These are phyloP conservation scores for Boletales sp. DNA, from an alignment of 768 basidiomycete species.

Conservation along the genomic window DNA sequence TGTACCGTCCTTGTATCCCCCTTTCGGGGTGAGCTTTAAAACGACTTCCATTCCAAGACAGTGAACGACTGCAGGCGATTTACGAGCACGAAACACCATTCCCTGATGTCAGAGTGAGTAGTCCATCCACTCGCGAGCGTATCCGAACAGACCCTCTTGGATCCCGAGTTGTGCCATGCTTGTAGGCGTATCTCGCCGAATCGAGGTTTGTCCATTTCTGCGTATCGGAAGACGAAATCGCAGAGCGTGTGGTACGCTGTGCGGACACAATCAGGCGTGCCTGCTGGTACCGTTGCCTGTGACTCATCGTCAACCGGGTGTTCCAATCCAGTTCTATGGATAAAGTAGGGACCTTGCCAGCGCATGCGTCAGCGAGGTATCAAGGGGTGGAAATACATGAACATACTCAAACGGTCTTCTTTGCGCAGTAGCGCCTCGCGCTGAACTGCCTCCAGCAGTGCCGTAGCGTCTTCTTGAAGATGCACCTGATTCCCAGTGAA, in stretches of 20 bases:
- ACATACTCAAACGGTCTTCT: too few relatives aligned
- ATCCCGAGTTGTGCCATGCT: constrained; percentile 43
- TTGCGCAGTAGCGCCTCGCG: too few relatives aligned
- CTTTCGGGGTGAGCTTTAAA: constrained; percentile 22
- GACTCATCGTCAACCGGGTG: constrained; percentile 8
- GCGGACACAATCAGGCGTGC: constrained; percentile 21
- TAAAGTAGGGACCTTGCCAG: constrained; percentile 27
- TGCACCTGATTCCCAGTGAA: too few relatives aligned
- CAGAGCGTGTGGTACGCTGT: constrained; percentile 26
- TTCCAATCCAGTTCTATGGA: constrained; percentile 14
- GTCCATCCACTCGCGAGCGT: too few relatives aligned
- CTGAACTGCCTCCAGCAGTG: too few relatives aligned
- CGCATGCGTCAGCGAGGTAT: too few relatives aligned
- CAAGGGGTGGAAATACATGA: too few relatives aligned
- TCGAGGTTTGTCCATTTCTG: constrained; percentile 27
- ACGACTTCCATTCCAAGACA: constrained; percentile 25
- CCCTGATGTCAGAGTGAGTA: constrained; percentile 18
- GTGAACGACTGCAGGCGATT: constrained; percentile 17
- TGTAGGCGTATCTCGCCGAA: constrained; percentile 35
- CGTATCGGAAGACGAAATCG: constrained; percentile 33
- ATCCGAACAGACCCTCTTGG: constrained; percentile 29
- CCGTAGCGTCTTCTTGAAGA: too few relatives aligned
- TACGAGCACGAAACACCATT: constrained; percentile 18
- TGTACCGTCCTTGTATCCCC: constrained; percentile 16
- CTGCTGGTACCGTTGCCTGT: constrained; percentile 19